Base-by-base conservation (phyloP, 2,329 filamentous ascomycete genomes). In the Colletotrichum theobromicola region DNA sequence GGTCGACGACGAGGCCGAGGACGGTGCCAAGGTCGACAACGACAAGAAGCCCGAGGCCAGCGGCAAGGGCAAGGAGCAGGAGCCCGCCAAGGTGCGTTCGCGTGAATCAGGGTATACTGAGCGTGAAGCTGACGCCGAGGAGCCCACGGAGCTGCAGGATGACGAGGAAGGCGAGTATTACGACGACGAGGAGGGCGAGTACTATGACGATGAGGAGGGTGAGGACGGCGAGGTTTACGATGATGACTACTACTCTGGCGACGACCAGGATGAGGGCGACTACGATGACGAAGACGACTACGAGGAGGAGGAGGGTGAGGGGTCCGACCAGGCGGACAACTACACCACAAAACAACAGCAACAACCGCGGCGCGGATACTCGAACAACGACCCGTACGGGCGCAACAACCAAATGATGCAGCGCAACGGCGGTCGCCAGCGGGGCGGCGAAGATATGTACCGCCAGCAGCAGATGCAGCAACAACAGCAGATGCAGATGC, bases 251-350 rank as follows among this genome's bases (percentile, higher is more conserved):
- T 73, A 76, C 15, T 70, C 76, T n/a, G 72, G 63, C 35, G 76
- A 77, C 50, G 70, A 72, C 24, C 66, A 74, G 16, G 70, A 76
- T n/a, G 42, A 74, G 15, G 75, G 72, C 9, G 77, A 77, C 9
- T 71, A 80, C n/a, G 67, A 78, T 3, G 72, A 79, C 32, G 76
- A 77, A 8, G 77, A 79, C 2, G 77, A 80, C 24, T 76, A 80
- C n/a, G 68, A 70, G 1, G 67, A 75, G 7, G 72, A 73, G 7
- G 74, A 76, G 13, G 67, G 70, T 1, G 75, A 76, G 2, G 67
- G 64, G 4, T 55, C 53, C 18, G 74, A 76, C n/a, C 55, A 72
- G 26, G 68, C 30, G 28, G 57, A n/a, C 53, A 64, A 68, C 71
- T 70, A 78, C 63, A 71, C 74, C 24, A 76, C 70, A 57, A 10